Conservation (phyloP, 139 green algal genomes). For the Chlamydomonas sp. region DNA sequence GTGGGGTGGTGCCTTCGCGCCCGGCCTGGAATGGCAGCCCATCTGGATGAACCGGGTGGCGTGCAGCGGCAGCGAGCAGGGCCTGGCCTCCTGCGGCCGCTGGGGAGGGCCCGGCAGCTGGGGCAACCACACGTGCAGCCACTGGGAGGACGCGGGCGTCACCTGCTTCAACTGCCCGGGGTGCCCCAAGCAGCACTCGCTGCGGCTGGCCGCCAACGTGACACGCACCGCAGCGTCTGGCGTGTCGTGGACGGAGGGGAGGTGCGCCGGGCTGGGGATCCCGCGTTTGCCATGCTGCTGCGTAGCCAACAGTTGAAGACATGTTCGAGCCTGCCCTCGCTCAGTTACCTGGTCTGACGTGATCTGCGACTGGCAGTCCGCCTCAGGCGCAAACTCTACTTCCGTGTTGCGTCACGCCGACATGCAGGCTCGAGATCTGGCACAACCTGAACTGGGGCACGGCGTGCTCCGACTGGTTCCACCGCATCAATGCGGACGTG, state of each 20-base stretch:
- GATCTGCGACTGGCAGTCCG: not conserved
- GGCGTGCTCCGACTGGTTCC: conserved; percentile 30
- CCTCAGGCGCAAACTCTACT: not conserved
- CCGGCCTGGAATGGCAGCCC: conserved; percentile 26
- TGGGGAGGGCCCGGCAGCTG: not conserved
- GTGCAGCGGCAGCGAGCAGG: conserved; percentile 11
- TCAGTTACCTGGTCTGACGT: not conserved
- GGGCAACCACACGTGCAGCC: conserved; percentile 30
- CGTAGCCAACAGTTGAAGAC: not conserved
- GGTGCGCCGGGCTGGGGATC: no score
- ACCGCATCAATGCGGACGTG: conserved; percentile 29
- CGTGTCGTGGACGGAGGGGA: not conserved
- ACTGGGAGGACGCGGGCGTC: conserved; percentile 44
- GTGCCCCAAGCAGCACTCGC: not conserved
- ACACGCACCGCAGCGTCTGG: not conserved
- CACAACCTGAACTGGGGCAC: conserved; percentile 47
- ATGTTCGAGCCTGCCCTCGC: not conserved
- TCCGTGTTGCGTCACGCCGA: not conserved
- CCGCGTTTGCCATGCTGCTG: no score
- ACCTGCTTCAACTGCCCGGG: conserved; percentile 32
- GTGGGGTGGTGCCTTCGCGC: not conserved
- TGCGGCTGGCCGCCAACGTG: not conserved
- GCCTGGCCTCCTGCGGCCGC: not conserved
- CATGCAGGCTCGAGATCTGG: conserved; percentile 19
- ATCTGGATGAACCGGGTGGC: conserved; percentile 31